Percentiles rank a stretch among this genome's conserved stretches.
These are phyloP conservation scores for Magnusiomyces clavatus DNA, from an alignment of 1,139 yeast genomes.

Conservation along the genomic window DNA sequence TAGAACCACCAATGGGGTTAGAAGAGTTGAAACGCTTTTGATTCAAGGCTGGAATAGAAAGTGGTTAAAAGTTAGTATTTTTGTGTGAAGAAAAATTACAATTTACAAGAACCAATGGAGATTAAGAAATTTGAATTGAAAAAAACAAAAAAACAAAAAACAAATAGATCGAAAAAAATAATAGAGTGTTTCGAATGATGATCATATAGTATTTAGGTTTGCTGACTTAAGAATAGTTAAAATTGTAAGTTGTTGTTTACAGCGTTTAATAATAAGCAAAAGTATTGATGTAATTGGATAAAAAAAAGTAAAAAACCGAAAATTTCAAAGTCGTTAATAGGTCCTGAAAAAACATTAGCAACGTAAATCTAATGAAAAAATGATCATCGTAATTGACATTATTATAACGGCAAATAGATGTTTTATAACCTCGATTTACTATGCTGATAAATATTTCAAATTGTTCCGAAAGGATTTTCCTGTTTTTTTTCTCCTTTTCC, in stretches of 20 bases:
- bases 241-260: too few species aligned
- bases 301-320: not conserved
- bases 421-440: not conserved
- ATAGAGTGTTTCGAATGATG: too few species aligned
- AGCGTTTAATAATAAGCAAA: not conserved
- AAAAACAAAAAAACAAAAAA: too few species aligned
- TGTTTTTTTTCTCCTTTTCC: too few species aligned
- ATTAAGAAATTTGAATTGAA: too few species aligned
- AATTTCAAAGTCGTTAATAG: not conserved
- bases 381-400: not conserved
- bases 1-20: slow-evolving; percentile 42
- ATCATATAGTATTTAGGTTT: too few species aligned
- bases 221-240: too few species aligned
- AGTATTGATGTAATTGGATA: not conserved
- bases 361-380: not conserved
- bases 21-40: slow-evolving; percentile 22
- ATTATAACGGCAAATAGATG: not conserved
- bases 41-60: slow-evolving; percentile 9
- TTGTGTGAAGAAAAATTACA: not conserved
- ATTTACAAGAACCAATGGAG: too few species aligned
- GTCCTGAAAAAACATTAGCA: not conserved
- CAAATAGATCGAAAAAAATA: too few species aligned
- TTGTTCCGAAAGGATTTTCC: too few species aligned
- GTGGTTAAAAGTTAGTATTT: not conserved
- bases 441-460: too few species aligned